Base-by-base conservation (phyloP, 371 early-diverging fungal species). In the Rhizopus stolonifer region DNA sequence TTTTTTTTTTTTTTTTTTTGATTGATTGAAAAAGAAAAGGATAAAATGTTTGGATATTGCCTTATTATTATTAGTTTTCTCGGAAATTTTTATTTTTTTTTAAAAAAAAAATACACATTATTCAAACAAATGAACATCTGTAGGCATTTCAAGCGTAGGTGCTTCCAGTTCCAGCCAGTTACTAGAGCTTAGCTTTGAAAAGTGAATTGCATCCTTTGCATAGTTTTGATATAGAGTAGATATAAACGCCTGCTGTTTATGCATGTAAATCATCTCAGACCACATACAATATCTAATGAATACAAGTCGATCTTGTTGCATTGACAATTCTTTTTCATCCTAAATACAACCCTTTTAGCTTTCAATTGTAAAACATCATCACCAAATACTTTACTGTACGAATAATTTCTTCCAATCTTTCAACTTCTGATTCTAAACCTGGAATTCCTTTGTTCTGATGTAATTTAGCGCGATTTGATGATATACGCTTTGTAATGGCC, bases 241-340 rank as follows among this genome's bases (percentile, higher is more conserved):
- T 8, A 88, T 65, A 61, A 72, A 74, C 3, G 74, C 74, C 47
- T 72, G 74, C 32, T 78, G 79, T 46, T 78, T 78, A 57, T 78
- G 74, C n/a, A 74, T 55, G 45, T 70, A 78, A 4, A 60, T 66
- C 46, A 77, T 40, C 38, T 77, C 75, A 18, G 69, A 65, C 64
- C 65, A 70, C 62, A 77, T 70, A 40, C 74, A 74, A 44, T 56
- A 68, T 22, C 56, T 61, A 24, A 70, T 72, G 51, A 70, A 74
- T 14, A 69, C 47, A 11, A 59, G 65, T 1, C 66, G 65, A 22
- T 64, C 53, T 50, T 65, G 50, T 45, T 76, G 72, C 31, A 56
- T 64, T 87, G 92, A 54, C 87, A 96, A 79, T 89, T 94, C 92
- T 61, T 86, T 77, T 79, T 98, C 69, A 90, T 95, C 91, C 95